phyloP scores from a whole-genome alignment of 352 stramenopile genomes.

The Phytophthora capsici region DNA sequence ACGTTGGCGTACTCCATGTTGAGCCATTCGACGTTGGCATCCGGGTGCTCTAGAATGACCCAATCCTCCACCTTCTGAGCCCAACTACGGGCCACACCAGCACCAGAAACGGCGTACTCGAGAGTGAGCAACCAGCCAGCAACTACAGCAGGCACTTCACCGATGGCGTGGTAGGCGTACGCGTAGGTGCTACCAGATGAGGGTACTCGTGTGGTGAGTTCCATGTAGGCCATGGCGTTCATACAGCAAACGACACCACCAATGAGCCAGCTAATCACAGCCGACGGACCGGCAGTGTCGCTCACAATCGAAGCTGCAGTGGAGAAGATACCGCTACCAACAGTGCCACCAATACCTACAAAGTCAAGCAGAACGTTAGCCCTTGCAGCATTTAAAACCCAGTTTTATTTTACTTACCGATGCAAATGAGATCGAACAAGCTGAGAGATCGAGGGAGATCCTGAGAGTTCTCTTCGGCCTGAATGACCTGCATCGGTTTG shows the following conservation, averaged over 20 bases:
- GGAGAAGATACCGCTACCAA: conserved; percentile 58
- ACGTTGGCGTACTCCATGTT: conserved; percentile 58
- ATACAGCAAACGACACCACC: conserved; percentile 73
- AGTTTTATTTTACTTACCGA: conserved; percentile 44
- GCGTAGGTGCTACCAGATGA: conserved; percentile 87
- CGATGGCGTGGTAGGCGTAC: conserved; percentile 89
- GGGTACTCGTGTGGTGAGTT: conserved; percentile 79
- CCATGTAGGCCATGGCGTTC: conserved; percentile 83
- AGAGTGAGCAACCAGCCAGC: conserved; percentile 80
- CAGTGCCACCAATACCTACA: conserved; percentile 80
- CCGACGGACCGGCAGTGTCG: conserved; percentile 73
- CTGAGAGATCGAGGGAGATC: conserved; percentile 53
- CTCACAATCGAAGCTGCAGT: conserved; percentile 72
- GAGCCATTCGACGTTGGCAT: conserved; percentile 40
- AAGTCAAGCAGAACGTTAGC: conserved; percentile 9
- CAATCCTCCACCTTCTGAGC: conserved; percentile 84
- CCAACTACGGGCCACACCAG: conserved; percentile 90
- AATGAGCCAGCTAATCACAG: conserved; percentile 76
- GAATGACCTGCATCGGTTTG: conserved; percentile 61
- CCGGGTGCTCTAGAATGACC: conserved; percentile 34
- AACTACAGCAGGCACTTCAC: conserved; percentile 88
- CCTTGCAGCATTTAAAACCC: neutral
- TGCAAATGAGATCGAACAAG: conserved; percentile 80
- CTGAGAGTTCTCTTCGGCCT: conserved; percentile 50
- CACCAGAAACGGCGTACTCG: conserved; percentile 86